Base-by-base conservation (phyloP, 179 eudicot genomes). In the Vitellaria paradoxa region DNA sequence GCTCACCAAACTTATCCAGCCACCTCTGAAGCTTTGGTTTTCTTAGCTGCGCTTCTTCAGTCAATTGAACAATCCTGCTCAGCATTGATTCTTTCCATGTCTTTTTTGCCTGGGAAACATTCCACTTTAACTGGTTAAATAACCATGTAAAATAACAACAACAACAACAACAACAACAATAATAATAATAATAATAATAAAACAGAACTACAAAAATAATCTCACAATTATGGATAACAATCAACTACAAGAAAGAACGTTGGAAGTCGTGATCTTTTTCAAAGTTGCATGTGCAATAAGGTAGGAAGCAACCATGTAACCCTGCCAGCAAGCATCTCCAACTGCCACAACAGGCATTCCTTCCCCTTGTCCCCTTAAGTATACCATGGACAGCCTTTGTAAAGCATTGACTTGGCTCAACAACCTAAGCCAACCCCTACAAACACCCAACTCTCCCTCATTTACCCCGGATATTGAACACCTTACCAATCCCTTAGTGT, bases 21-120 rank as follows among this genome's bases (percentile, higher is more conserved):
- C 99, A 96, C 83, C 99, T 82, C 77, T 96, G 97, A 80, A 96
- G 99, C 85, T 87, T 90, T 68, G 99, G 97, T 78, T 96, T 96
- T 80, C 92, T 93, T 74, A 84, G 87, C 62, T 90, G 96, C 67
- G 99, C 99, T 87, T 92, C 93, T 86, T 92, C 98, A 59, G 99
- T 94, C 85, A 96, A 79, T 74, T 96, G 94, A 75, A 96, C 93
- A 72, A 96, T 96, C 82, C 82, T 89, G 89, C 83, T 96, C 75
- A 96, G 87, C 94, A 90, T 96, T 0, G 99, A 96, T 61, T 96
- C 96, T 83, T 91, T 94, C 98, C 98, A 96, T 30, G 92, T 85
- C 85, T 96, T 96, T 65, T 89, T 85, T 68, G 88, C 96, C 99
- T 96, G 88, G 72, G 52, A 70, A 70, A 82, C 75, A 62, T 12